Conservation (phyloP, 2,329 filamentous ascomycete genomes). For the Microdochium bolleyi region DNA sequence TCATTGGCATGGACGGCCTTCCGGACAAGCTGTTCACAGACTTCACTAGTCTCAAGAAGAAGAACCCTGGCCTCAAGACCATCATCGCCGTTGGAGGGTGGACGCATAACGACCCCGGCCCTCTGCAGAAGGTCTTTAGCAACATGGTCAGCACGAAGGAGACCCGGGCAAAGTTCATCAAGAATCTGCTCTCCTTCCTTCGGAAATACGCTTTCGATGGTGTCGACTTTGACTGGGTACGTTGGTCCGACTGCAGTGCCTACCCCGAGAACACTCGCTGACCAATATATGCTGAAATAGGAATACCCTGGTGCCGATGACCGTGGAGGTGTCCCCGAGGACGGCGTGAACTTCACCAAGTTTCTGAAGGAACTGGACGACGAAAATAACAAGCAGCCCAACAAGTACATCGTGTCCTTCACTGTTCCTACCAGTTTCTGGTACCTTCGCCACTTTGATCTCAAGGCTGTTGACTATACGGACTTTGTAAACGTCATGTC, state of each 20-base stretch:
- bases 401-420: constrained; percentile 7
- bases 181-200: constrained; percentile 12
- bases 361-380: constrained; percentile 33
- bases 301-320: constrained; percentile 16
- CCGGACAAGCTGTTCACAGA: constrained; percentile 7
- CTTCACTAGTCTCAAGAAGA: constrained; percentile 20
- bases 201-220: constrained; percentile 13
- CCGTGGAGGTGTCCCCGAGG: constrained; percentile 10
- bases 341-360: constrained; percentile 11
- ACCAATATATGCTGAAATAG: neutral
- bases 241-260: neutral
- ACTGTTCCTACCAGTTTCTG: constrained; percentile 12
- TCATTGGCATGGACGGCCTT: constrained; percentile 18
- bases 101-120: constrained; percentile 24
- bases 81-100: constrained; percentile 32
- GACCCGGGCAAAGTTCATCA: constrained; percentile 11
- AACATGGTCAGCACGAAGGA: constrained; percentile 8
- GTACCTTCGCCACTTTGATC: constrained; percentile 19
- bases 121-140: constrained; percentile 15
- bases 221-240: constrained; percentile 14
- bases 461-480: constrained; percentile 12
- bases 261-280: neutral
- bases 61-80: constrained; percentile 16
- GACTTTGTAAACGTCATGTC: constrained; percentile 34
- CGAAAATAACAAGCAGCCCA: constrained; percentile 1